Conservation (phyloP, 2,329 filamentous ascomycete species). For the Sodiomyces alkalinus region DNA sequence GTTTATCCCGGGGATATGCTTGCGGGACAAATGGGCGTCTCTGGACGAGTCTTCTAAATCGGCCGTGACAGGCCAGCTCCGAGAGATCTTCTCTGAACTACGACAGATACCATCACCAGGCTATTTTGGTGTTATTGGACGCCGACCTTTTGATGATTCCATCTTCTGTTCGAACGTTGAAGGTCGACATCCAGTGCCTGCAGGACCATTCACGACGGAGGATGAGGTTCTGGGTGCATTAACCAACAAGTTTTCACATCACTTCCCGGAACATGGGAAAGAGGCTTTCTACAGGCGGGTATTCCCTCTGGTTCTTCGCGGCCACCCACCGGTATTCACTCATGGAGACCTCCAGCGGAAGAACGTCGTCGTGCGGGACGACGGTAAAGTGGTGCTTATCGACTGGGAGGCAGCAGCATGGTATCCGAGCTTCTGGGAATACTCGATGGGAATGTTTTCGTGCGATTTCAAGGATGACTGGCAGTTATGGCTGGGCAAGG, state of each 20-base stretch:
- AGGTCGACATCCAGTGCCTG: background rate
- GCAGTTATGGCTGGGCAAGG: constrained; percentile 8
- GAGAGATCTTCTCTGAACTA: background rate
- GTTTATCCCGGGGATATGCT: background rate
- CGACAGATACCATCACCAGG: constrained; percentile 1
- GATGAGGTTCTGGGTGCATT: background rate
- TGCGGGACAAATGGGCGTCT: background rate
- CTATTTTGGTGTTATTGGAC: constrained; percentile 1
- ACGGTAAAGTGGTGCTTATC: constrained; percentile 7
- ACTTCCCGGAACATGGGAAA: background rate
- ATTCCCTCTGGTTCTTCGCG: background rate
- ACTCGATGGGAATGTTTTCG: constrained; percentile 6
- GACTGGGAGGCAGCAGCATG: constrained; percentile 11
- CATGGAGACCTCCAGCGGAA: constrained; percentile 11
- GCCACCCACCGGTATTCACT: constrained; percentile 7
- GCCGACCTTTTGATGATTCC: background rate
- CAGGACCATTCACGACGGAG: background rate
- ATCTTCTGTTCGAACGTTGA: background rate
- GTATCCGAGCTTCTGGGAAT: constrained; percentile 13
- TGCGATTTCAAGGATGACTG: constrained; percentile 10
- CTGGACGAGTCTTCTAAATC: background rate
- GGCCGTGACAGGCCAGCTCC: constrained; percentile 1
- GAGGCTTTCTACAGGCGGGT: background rate
- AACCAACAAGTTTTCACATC: background rate
- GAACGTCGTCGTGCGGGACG: constrained; percentile 7